Base-by-base conservation (phyloP, 805 yeast genomes). In the Yamadazyma philogaea region DNA sequence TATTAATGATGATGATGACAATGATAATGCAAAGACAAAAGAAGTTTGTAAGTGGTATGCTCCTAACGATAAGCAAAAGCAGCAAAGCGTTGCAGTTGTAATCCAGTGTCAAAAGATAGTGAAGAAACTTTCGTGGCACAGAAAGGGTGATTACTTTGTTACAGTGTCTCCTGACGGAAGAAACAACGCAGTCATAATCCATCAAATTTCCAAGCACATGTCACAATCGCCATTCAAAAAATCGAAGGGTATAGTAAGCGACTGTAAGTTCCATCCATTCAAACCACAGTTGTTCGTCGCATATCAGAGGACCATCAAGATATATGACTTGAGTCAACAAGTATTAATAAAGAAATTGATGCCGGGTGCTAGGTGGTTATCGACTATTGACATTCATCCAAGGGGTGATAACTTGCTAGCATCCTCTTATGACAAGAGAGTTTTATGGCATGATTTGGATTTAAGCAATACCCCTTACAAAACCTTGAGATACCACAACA, bases 361-460 rank as follows among this genome's bases (percentile, higher is more conserved):
- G 70, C 98, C 99, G 1, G 98, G 98, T 57, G 97, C 96, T 1
- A 81, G 96, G 64, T 87, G 96, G 96, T 76, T 93, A 54, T 82
- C 95, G 15, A 76, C 82, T 52, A 82, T 93, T 58, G 98, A 90
- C 60, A 84, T 93, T 39, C 98, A 93, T 64, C 97, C 98, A 45
- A 76, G 95, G 51, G 99, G 99, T 43, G 98, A 93, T 63, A 90
- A 93, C 57, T 80, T 93, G 40, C 67, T 93, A 49, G 96, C 96
- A 11, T 86, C 91, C 6, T 88, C 97, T 2, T 93, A 79, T 63
- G 99, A 93, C 64, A 89, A 90, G 74, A 78, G 97, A 53, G 95
- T 93, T 4, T 75, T 90, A 51, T 93, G 99, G 99, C 98, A 91
- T 59, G 99, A 93, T 73, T 70, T 91, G 58, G 99, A 93, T 63